Base-by-base conservation (phyloP, 129 eudicot genomes). In the Centrapalus pauciflorus region DNA sequence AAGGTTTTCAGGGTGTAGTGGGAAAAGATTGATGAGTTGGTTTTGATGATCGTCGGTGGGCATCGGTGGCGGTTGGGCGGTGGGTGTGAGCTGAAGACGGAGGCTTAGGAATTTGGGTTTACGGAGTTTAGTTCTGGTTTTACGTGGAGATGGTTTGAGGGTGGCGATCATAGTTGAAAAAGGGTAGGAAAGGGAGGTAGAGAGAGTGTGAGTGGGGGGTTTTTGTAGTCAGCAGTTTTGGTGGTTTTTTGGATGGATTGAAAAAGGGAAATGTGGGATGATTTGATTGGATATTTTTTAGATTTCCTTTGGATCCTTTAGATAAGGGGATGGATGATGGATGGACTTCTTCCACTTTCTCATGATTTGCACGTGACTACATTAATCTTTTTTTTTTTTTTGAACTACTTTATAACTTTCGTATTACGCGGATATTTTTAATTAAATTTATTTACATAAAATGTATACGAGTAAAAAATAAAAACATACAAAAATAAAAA, bases 91-190 rank as follows among this genome's bases (percentile, higher is more conserved):
- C 14, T 81, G 75, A 1, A 64, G 83, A 2, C 77, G 80, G 69
- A 88, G 83, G 77, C 88, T 81, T 35, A 87, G 55, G 67, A n/a
- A 88, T 27, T 83, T 89, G 32, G 87, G 90, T 26, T 81, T 89
- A 20, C 76, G 74, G 17, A 68, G 75, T 60, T 72, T 84, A 41
- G 65, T 66, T 66, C 80, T 48, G 10, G 57, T 24, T 50, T 77
- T 83, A 14, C 78, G 82, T 3, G 83, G 11, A 11, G 71, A 29
- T 2, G 79, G 35, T 1, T 38, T 72, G 0, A 65, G 32, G 12
- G 67, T 64, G 29, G 70, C 2, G 66, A 69, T 65, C 80, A 76
- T 70, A 23, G 73, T 46, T 14, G 17, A 24, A 25, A 9, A 14
- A 27, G 29, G 4, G 28, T 33, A 6, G 55, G 40, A 29, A 49